Evolutionary conservation across 192 early-diverging fungal species (phyloP), one percentile per base, ranked within the genome.

Genomic region (Coemansia sp.): DNA sequence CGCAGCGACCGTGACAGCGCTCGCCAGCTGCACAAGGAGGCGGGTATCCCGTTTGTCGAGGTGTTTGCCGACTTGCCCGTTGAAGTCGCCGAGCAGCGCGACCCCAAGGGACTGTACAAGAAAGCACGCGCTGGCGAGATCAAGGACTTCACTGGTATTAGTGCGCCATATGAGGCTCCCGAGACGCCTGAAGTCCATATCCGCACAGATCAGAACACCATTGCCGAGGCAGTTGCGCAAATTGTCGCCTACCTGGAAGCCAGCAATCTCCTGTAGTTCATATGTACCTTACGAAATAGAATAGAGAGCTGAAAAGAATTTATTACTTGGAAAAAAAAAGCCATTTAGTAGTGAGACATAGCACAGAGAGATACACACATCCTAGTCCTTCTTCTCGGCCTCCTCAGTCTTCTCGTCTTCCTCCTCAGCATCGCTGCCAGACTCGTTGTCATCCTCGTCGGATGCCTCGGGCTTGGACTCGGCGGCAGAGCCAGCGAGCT

Each of bases 101-200:
- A 97, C 78, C 96, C 96, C 36, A 97, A 97, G 87, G 96, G 96
- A 5, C 85, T 97, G 34, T 97, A 97, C 88, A 96, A 96, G 86
- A 97, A 95, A 85, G 96, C 96, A 13, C 91, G 92, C 68, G 90
- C 91, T 54, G 96, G 96, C 16, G 91, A 95, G 81, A 96, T 97
- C 79, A 96, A 95, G 77, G 93, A 94, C 75, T 98, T 96, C 76
- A 96, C 96, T n/a, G 96, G 95, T 33, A 93, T 96, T 82, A 91
- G 92, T 72, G 91, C 93, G 27, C 94, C 95, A 16, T 96, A 98
- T 70, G 96, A 98, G 83, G 91, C 89, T 10, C 96, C 96, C 5
- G 74, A 85, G 61, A 81, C 77, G 12, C 91, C 96, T 8, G 96
- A 98, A 80, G 84, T 98, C 33, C 94, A 96, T 73, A 87, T 98